Evolutionary conservation across 2,329 filamentous ascomycete species (phyloP).

Genomic region (Alternaria consortialis): DNA sequence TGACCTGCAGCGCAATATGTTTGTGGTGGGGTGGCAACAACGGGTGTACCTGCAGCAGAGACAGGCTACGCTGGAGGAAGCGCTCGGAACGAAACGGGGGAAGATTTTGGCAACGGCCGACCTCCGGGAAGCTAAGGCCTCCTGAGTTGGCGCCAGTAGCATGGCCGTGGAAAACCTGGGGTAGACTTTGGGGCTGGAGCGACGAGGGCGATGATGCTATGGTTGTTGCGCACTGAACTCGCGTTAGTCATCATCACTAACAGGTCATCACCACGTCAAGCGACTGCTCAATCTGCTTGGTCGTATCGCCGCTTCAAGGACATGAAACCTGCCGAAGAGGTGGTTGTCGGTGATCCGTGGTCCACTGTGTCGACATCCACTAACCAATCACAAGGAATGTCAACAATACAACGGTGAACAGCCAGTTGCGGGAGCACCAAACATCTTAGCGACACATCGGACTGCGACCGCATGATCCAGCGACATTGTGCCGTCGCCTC

Average conservation of each 20-base stretch:
- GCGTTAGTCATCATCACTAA: neutral
- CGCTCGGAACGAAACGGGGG: conserved; percentile 30
- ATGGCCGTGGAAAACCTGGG: conserved; percentile 42
- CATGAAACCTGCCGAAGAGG: neutral
- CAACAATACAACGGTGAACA: neutral
- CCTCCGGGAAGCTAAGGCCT: conserved; percentile 37
- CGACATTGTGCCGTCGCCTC: too few species aligned
- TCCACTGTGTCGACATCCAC: neutral
- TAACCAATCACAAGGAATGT: neutral
- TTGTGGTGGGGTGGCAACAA: conserved; percentile 30
- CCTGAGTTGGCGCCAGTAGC: conserved; percentile 32
- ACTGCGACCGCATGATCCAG: neutral
- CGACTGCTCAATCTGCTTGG: neutral
- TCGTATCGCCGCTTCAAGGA: neutral
- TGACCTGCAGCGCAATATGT: conserved; percentile 27
- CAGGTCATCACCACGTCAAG: neutral
- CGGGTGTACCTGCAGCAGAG: conserved; percentile 47
- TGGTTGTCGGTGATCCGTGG: neutral
- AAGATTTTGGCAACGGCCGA: conserved; percentile 21
- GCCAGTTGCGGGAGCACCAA: neutral
- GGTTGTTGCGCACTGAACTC: neutral
- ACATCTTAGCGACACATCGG: neutral
- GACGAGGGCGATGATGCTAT: conserved; percentile 30
- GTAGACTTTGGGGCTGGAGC: conserved; percentile 25
- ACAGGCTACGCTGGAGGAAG: conserved; percentile 27